Evolutionary conservation across 352 stramenopile genomes (phyloP).

Genomic region (Phytophthora syringae): DNA sequence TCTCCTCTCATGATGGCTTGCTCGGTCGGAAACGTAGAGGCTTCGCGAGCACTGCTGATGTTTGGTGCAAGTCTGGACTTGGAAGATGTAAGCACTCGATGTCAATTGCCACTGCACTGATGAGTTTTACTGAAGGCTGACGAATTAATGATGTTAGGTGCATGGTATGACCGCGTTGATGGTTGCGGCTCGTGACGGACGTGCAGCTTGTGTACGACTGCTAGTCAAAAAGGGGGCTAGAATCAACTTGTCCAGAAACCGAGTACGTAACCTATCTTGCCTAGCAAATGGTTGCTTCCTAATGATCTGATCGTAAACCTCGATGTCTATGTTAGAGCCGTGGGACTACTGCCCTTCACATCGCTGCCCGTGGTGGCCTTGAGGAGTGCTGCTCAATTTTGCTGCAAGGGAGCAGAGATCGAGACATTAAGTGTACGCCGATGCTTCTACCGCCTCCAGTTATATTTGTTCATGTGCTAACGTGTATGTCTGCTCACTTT

Average conservation of each 20-base stretch:
- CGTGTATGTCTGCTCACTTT: not conserved
- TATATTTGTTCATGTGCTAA: no score
- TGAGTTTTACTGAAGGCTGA: not conserved
- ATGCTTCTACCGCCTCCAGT: no score
- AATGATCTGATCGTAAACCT: slow-evolving; percentile 1
- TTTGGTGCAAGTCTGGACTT: slow-evolving; percentile 85
- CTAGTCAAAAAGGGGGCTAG: slow-evolving; percentile 81
- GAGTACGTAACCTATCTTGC: slow-evolving; percentile 45
- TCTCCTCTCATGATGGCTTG: slow-evolving; percentile 86
- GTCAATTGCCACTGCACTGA: not conserved
- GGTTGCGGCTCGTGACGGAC: slow-evolving; percentile 76
- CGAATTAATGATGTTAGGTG: slow-evolving; percentile 49
- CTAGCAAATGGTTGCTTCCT: slow-evolving; percentile 8
- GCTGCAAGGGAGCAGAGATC: slow-evolving; percentile 68
- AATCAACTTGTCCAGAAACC: slow-evolving; percentile 85
- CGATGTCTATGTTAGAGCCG: slow-evolving; percentile 53
- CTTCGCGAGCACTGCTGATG: slow-evolving; percentile 78
- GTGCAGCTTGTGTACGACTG: slow-evolving; percentile 67
- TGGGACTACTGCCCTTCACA: slow-evolving; percentile 84
- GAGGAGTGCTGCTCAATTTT: slow-evolving; percentile 81
- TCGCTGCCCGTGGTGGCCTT: slow-evolving; percentile 74
- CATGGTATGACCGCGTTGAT: slow-evolving; percentile 86
- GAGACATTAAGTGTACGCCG: slow-evolving; percentile 79
- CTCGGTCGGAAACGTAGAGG: slow-evolving; percentile 88
- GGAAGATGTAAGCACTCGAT: slow-evolving; percentile 64